Evolutionary conservation across 179 eudicot species (phyloP), one percentile per base, ranked within the genome.

Genomic region (Silene coronaria): DNA sequence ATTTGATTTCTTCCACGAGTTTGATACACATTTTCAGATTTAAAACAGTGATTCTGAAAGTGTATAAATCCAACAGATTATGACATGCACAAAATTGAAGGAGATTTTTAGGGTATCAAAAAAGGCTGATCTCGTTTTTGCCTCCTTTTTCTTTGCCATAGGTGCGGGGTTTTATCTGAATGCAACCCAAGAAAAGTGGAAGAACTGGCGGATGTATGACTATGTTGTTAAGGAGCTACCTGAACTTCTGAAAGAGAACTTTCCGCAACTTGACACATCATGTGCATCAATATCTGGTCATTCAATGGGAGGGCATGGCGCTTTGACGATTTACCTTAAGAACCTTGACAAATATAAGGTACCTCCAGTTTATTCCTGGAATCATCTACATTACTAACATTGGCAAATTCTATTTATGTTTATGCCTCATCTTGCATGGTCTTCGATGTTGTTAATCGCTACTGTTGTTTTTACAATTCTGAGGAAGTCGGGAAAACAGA

Each of bases 221-320:
- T 96, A 96, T 79, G 86, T 93, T 34, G 97, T 91, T 65, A 93
- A 90, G 90, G 99, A 96, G 85, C 83, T 96, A 72, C 99, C 99
- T 63, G 75, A 85, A 64, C 86, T 93, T 80, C 80, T 96, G 67
- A 82, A 84, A 67, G 96, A 89, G 76, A 87, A 96, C 84, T 91
- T 93, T 77, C 88, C 89, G 38, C 86, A 89, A 83, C 91, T 96
- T 67, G 98, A 96, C 76, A 86, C 96, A 45, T 79, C 93, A 71
- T 87, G 90, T 27, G 99, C 98, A 76, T 93, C 98, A 34, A 87
- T 96, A 81, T 91, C 77, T 67, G 99, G 99, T 69, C 99, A 96
- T 74, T 96, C 99, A 27, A 96, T 96, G 99, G 99, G 99, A 16
- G 99, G 99, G 24, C 99, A 96, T 82, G 99, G 99, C 63, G 99